These are phyloP conservation scores for Aspergillus chevalieri DNA, from an alignment of 2,329 filamentous ascomycete genomes.

Conservation along the genomic window DNA sequence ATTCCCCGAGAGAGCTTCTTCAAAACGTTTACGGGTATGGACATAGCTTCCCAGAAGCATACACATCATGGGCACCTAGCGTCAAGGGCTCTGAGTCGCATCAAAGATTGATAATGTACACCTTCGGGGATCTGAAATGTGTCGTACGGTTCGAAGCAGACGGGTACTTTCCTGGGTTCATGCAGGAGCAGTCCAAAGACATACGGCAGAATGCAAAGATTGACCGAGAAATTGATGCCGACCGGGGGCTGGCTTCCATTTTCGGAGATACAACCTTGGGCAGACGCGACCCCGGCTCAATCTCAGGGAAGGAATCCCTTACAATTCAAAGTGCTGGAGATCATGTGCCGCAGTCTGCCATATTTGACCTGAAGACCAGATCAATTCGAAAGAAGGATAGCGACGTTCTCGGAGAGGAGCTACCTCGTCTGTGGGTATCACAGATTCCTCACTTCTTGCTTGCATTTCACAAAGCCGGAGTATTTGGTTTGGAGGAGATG, in stretches of 20 bases:
- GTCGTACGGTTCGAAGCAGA: conserved; percentile 55
- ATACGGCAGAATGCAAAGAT: background rate
- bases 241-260: conserved; percentile 3
- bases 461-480: conserved; percentile 42
- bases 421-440: conserved; percentile 45
- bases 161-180: conserved; percentile 43
- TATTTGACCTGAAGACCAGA: conserved; percentile 51
- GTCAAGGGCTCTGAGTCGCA: conserved; percentile 54
- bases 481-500: conserved; percentile 45
- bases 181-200: background rate
- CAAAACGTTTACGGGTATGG: conserved; percentile 54
- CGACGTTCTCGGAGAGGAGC: conserved; percentile 35
- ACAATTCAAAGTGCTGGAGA: conserved; percentile 16
- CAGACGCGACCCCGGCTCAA: background rate
- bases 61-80: conserved; percentile 57
- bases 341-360: conserved; percentile 36
- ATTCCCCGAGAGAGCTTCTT: conserved; percentile 53
- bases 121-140: conserved; percentile 48
- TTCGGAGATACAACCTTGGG: conserved; percentile 1
- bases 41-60: conserved; percentile 60
- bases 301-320: conserved; percentile 4
- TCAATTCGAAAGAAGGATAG: conserved; percentile 26
- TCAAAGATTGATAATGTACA: conserved; percentile 56
- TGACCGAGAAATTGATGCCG: background rate
- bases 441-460: conserved; percentile 50